These are phyloP conservation scores for Globisporangium cylindrosporum DNA, from an alignment of 352 stramenopile genomes.

Conservation along the genomic window DNA sequence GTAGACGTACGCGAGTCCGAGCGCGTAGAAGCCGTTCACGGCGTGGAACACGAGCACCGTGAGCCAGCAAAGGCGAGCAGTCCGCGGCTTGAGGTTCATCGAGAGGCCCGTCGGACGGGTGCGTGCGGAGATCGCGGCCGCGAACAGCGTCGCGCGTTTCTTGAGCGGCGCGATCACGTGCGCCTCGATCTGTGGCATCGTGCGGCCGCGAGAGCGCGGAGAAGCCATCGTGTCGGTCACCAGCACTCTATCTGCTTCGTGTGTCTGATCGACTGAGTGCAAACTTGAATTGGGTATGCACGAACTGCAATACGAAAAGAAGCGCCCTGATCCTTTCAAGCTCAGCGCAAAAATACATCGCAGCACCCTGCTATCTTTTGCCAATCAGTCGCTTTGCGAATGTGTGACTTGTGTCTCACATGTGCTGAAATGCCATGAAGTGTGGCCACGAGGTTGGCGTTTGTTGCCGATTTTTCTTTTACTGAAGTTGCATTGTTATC, in stretches of 20 bases:
- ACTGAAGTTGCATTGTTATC: not conserved
- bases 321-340: not conserved
- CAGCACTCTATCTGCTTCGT: not conserved
- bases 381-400: not conserved
- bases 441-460: too few relatives aligned
- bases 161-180: not conserved
- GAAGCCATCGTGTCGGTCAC: not conserved
- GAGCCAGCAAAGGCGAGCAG: constrained; percentile 8
- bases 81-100: not conserved
- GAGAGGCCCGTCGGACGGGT: not conserved
- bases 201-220: not conserved
- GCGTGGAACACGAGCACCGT: constrained; percentile 12
- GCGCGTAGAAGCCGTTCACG: constrained; percentile 14
- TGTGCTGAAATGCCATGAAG: too few relatives aligned
- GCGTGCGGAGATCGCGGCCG: constrained; percentile 3
- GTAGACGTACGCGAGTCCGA: constrained; percentile 17
- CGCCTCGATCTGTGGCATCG: not conserved
- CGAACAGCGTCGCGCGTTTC: constrained; percentile 12
- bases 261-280: not conserved
- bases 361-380: not conserved
- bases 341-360: not conserved
- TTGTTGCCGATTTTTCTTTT: too few relatives aligned
- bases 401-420: not conserved
- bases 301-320: not conserved
- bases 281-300: not conserved